These are phyloP conservation scores for Globisporangium barbulae DNA, from an alignment of 352 stramenopile genomes.

Conservation along the genomic window DNA sequence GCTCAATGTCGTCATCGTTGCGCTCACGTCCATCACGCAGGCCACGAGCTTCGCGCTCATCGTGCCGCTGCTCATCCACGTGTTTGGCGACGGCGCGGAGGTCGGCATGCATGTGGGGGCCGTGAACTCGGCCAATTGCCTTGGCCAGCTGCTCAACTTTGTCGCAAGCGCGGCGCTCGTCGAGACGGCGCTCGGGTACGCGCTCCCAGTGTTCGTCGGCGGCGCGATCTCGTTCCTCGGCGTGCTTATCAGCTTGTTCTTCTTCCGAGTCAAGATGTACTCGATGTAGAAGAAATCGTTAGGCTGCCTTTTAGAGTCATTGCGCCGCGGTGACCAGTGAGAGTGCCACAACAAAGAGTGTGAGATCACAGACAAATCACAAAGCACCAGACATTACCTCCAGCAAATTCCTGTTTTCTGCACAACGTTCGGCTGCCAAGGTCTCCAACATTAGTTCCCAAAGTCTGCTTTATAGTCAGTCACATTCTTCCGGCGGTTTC, in stretches of 20 bases:
- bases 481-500: too few species aligned
- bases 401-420: not conserved
- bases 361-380: not conserved
- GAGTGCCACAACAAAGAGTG: not conserved
- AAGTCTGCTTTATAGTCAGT: too few species aligned
- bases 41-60: constrained; percentile 42
- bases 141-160: constrained; percentile 56
- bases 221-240: constrained; percentile 46
- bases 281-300: constrained; percentile 43
- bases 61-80: constrained; percentile 45
- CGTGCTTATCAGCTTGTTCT: constrained; percentile 53
- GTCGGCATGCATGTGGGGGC: constrained; percentile 54
- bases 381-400: not conserved
- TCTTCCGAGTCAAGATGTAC: constrained; percentile 73
- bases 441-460: too few species aligned
- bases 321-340: not conserved
- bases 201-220: constrained; percentile 28
- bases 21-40: constrained; percentile 41
- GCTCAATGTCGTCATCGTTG: constrained; percentile 33
- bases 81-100: constrained; percentile 32
- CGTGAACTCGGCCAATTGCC: constrained; percentile 50
- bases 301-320: not conserved
- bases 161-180: constrained; percentile 36
- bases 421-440: not conserved
- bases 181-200: constrained; percentile 22